phyloP scores from a whole-genome alignment of 768 basidiomycete species.

The Trametes cingulata region DNA sequence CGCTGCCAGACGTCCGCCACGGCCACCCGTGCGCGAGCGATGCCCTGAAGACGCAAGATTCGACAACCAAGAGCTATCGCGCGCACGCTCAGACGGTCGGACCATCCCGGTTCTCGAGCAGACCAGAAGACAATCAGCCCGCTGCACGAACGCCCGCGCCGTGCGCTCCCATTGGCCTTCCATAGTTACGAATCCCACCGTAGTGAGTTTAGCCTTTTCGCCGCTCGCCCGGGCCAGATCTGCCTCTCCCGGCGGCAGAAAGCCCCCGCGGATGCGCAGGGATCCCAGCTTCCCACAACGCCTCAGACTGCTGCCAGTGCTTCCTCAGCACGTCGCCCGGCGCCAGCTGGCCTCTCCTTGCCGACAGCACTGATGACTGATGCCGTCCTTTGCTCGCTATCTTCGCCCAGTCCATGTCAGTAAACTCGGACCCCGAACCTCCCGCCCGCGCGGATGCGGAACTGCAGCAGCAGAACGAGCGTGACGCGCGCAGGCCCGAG shows the following conservation, averaged over 20 bases:
- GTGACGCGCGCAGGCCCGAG: conserved; percentile 7
- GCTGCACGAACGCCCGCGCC: neutral
- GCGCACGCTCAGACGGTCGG: conserved; percentile 8
- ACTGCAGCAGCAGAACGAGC: no score
- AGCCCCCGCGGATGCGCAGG: conserved; percentile 18
- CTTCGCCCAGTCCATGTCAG: neutral
- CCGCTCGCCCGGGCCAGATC: conserved; percentile 17
- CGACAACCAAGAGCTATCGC: conserved; percentile 1
- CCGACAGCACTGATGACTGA: conserved; percentile 15
- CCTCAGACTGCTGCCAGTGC: no score
- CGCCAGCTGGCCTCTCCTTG: neutral
- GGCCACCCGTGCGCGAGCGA: neutral
- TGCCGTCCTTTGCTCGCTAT: neutral
- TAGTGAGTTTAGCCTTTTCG: conserved; percentile 26
- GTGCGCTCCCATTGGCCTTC: conserved; percentile 7
- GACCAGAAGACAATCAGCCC: conserved; percentile 10
- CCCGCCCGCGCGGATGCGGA: neutral
- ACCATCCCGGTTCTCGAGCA: conserved; percentile 17
- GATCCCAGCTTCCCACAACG: neutral
- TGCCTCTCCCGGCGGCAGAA: conserved; percentile 9
- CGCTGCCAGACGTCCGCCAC: neutral
- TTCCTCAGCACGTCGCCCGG: no score
- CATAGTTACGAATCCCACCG: conserved; percentile 17
- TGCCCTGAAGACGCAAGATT: neutral
- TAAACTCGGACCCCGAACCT: neutral